A percentile compares a stretch with the other conserved stretches of the same genome.
Evolutionary conservation across 2,329 filamentous ascomycete species (phyloP).

Genomic region (Pseudogymnoascus sp.): DNA sequence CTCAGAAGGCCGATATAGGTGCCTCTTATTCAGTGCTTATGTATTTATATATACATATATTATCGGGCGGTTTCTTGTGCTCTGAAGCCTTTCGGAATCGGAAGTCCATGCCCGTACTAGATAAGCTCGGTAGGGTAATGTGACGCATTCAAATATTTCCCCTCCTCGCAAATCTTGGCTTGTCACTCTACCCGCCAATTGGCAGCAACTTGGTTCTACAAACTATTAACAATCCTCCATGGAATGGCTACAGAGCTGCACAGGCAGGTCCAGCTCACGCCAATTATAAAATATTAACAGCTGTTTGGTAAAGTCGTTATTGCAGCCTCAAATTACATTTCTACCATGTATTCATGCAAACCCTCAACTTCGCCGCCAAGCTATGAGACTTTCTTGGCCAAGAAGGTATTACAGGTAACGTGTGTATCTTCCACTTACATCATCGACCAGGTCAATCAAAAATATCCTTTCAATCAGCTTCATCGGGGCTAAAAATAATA

Average conservation of each 20-base stretch:
- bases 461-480: not conserved
- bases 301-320: not conserved
- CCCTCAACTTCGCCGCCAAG: not conserved
- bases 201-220: not conserved
- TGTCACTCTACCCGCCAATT: constrained; percentile 7
- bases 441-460: not conserved
- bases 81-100: constrained; percentile 8
- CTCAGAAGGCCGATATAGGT: constrained; percentile 12
- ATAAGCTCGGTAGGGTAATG: constrained; percentile 11
- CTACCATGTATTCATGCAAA: not conserved
- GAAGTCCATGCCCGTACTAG: constrained; percentile 10
- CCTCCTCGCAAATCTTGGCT: constrained; percentile 6
- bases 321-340: not conserved
- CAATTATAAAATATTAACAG: not conserved
- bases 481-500: not conserved
- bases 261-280: not conserved
- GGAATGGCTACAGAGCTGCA: not conserved
- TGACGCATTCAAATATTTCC: constrained; percentile 12
- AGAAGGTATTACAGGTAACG: not conserved
- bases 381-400: not conserved
- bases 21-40: constrained; percentile 1
- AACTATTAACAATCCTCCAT: not conserved
- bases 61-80: not conserved
- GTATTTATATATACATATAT: constrained; percentile 10
- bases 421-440: not conserved